These are phyloP conservation scores for Ceratobasidium sp. DNA, from an alignment of 1,284 basidiomycete species.

Conservation along the genomic window DNA sequence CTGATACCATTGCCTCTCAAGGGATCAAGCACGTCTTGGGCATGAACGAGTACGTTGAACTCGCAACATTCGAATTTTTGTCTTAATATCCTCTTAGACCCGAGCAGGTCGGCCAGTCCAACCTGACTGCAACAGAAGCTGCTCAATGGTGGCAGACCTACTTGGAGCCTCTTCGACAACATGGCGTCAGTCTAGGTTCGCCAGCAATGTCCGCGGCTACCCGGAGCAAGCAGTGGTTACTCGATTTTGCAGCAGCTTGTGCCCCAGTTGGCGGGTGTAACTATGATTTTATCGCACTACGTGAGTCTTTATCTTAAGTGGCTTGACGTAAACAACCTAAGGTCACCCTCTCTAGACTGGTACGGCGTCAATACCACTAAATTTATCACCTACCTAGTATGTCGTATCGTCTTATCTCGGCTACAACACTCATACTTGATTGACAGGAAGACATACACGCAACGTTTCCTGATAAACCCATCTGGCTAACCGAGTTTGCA, in stretches of 20 bases:
- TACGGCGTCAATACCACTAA: slow-evolving; percentile 69
- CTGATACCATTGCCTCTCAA: slow-evolving; percentile 52
- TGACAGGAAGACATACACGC: slow-evolving; percentile 61
- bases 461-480: slow-evolving; percentile 62
- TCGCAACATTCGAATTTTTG: background rate
- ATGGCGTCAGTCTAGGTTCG: slow-evolving; percentile 59
- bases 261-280: slow-evolving; percentile 57
- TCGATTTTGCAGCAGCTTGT: slow-evolving; percentile 61
- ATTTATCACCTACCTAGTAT: slow-evolving; percentile 66
- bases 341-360: slow-evolving; percentile 57
- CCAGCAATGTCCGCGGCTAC: slow-evolving; percentile 62
- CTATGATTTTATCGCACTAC: slow-evolving; percentile 63
- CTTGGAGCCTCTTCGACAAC: slow-evolving; percentile 48
- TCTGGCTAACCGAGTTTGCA: slow-evolving; percentile 80
- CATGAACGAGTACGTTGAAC: slow-evolving; percentile 56
- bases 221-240: slow-evolving; percentile 61
- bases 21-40: slow-evolving; percentile 56
- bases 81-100: background rate
- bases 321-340: background rate
- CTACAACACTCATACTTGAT: background rate
- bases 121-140: slow-evolving; percentile 51
- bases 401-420: slow-evolving; percentile 52
- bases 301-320: slow-evolving; percentile 51
- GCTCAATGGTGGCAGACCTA: slow-evolving; percentile 53
- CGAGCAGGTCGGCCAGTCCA: slow-evolving; percentile 41